Conservation (phyloP, 148 eudicot genomes). For the Camellia japonica region DNA sequence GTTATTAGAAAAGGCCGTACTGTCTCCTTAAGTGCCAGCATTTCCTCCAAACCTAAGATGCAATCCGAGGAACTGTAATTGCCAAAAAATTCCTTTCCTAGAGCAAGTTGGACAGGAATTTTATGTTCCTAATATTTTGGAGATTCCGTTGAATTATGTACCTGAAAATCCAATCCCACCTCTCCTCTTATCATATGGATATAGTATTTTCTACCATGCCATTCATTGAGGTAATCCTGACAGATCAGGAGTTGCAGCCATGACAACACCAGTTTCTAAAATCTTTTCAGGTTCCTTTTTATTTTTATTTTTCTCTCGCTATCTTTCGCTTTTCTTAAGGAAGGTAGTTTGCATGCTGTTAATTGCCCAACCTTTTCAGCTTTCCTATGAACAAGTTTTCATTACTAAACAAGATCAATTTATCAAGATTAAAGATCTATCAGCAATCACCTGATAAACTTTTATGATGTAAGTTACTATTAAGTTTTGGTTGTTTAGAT, state of each 20-base stretch:
- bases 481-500: background rate
- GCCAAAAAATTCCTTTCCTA: no score
- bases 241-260: background rate
- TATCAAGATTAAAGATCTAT: conserved; percentile 7
- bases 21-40: no score
- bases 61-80: no score
- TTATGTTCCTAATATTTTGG: background rate
- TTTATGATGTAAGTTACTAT: background rate
- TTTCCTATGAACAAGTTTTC: background rate
- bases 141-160: background rate
- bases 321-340: background rate
- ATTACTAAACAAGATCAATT: background rate
- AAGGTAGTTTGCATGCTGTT: background rate
- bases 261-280: background rate
- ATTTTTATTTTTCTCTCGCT: background rate
- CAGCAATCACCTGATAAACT: background rate
- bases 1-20: no score
- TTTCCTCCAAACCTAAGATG: no score
- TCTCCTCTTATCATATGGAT: background rate
- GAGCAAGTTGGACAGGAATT: no score
- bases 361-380: conserved; percentile 2
- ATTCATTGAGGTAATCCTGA: background rate
- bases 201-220: background rate
- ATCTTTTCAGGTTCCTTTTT: background rate
- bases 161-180: background rate